phyloP scores from a whole-genome alignment of 495 filamentous ascomycete species.

The Xylaria castorea region DNA sequence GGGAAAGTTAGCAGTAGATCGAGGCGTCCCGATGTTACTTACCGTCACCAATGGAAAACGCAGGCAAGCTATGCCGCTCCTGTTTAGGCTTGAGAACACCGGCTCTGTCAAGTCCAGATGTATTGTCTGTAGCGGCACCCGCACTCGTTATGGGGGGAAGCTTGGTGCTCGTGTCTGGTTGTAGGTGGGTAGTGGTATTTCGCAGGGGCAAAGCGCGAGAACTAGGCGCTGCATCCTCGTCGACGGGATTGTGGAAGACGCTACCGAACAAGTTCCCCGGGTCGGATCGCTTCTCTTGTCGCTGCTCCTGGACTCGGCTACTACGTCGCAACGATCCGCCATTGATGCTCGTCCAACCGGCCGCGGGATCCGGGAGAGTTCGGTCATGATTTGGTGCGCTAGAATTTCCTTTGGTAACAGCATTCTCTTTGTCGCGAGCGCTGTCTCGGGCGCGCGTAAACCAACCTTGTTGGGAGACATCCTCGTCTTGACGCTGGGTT shows the following conservation, averaged over 20 bases:
- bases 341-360: constrained; percentile 41
- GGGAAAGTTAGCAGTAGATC: constrained; percentile 2
- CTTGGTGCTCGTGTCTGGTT: constrained; percentile 24
- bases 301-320: constrained; percentile 33
- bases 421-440: constrained; percentile 24
- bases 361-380: constrained; percentile 27
- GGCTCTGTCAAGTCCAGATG: constrained; percentile 20
- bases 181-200: constrained; percentile 27
- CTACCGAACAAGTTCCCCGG: constrained; percentile 41
- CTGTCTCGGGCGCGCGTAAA: constrained; percentile 32
- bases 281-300: constrained; percentile 37
- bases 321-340: constrained; percentile 31
- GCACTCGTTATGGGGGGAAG: constrained; percentile 24
- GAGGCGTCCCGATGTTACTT: background rate
- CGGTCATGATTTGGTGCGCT: constrained; percentile 27
- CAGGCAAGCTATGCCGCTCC: constrained; percentile 38
- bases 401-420: constrained; percentile 29
- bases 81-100: constrained; percentile 33
- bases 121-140: constrained; percentile 9
- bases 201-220: constrained; percentile 35
- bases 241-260: constrained; percentile 42
- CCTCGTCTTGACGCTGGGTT: constrained; percentile 32
- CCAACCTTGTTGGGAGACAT: constrained; percentile 27
- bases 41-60: constrained; percentile 26
- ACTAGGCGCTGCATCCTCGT: constrained; percentile 30